Evolutionary conservation across 768 basidiomycete genomes (phyloP).

Genomic region (Amanita thiersii): DNA sequence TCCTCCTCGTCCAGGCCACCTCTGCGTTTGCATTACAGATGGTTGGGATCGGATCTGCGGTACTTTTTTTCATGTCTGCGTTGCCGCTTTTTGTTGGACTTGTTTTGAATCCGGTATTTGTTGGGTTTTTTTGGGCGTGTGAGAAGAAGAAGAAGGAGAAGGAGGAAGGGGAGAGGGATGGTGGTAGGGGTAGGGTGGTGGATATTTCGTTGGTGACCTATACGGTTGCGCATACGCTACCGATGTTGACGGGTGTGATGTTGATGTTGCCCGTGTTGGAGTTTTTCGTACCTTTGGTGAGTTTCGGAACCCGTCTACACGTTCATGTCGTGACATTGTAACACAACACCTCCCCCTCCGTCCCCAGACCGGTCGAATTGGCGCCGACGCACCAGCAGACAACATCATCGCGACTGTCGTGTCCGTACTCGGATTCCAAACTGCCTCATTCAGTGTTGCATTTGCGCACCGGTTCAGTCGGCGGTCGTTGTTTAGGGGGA

Average conservation of each 20-base stretch:
- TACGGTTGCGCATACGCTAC: constrained; percentile 46
- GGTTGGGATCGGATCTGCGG: constrained; percentile 67
- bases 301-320: constrained; percentile 14
- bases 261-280: constrained; percentile 58
- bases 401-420: constrained; percentile 81
- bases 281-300: constrained; percentile 84
- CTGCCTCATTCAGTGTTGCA: constrained; percentile 54
- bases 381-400: constrained; percentile 78
- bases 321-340: background rate
- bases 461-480: constrained; percentile 68
- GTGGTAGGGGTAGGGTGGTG: constrained; percentile 5
- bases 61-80: constrained; percentile 58
- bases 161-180: no score
- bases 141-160: no score
- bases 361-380: constrained; percentile 70
- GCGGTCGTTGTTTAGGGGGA: constrained; percentile 22
- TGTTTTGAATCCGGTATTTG: constrained; percentile 37
- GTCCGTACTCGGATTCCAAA: constrained; percentile 44
- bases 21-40: constrained; percentile 55
- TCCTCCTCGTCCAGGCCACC: constrained; percentile 52
- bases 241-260: constrained; percentile 50
- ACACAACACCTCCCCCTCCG: background rate
- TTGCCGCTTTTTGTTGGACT: constrained; percentile 49
- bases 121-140: constrained; percentile 18
- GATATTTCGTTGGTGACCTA: constrained; percentile 56